Base-by-base conservation (phyloP, 2,329 filamentous ascomycete species). In the Alternaria conjuncta region DNA sequence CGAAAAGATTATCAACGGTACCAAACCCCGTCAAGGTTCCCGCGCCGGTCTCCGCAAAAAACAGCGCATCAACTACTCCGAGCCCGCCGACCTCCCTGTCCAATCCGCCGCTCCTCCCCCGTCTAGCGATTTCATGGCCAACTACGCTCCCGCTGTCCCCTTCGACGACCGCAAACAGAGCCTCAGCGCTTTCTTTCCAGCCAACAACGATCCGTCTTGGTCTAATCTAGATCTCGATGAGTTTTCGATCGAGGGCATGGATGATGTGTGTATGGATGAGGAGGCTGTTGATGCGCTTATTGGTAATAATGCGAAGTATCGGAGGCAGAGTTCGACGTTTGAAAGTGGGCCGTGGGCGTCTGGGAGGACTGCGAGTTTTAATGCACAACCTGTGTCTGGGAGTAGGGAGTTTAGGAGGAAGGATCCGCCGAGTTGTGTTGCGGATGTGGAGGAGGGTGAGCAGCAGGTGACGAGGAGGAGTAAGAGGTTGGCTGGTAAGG, bases 381-480 rank as follows among this genome's bases (percentile, higher is more conserved):
- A 59, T 3, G 26, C 18, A n/a, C 67, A 72, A 25, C 70, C 70
- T 1, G 71, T 74, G 3, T 63, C 45, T 23, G 45, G 30, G n/a
- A 66, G 64, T 20, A 71, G 51, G 18, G 57, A 65, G 45, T 72
- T 67, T 30, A 36, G 54, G 23, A 5, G 41, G 3, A 41, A 69
- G n/a, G 69, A 71, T 53, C 65, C 67, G 21, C 69, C 71, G 2
- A 20, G 44, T 11, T 28, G 20, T n/a, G 57, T 72, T 21, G 53
- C 60, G 36, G 5, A 11, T 44, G 18, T n/a, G 45, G 7, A 12
- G 50, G 32, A 32, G 3, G 30, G 3, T 4, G n/a, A n/a, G n/a
- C n/a, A n/a, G n/a, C n/a, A n/a, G n/a, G 23, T 28, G n/a, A 30
- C 4, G n/a, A 44, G 60, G 4, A 44, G 60, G 13, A 55, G 51